phyloP scores from a whole-genome alignment of 164 flowering plant species.

The Vitis labrusca region DNA sequence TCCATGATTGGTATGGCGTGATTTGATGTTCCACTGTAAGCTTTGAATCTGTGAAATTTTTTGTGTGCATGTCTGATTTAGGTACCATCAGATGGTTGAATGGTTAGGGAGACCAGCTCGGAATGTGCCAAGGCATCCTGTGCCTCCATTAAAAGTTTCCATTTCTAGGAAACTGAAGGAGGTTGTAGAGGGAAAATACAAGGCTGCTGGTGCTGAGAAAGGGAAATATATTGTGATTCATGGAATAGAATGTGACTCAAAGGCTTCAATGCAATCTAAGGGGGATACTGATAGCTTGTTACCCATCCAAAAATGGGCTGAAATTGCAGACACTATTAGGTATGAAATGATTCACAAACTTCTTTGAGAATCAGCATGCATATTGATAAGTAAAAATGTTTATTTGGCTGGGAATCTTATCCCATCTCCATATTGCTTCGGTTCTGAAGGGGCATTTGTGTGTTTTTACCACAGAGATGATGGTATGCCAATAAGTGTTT shows the following conservation, averaged over 20 bases:
- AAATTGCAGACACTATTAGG: conserved; percentile 64
- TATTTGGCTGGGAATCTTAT: too few relatives aligned
- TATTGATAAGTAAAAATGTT: too few relatives aligned
- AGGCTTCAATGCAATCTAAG: conserved; percentile 84
- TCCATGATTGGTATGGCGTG: too few relatives aligned
- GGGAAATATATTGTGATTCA: conserved; percentile 79
- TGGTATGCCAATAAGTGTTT: too few relatives aligned
- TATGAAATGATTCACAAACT: conserved; percentile 11
- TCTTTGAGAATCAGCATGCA: too few relatives aligned
- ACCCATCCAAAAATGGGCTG: conserved; percentile 69
- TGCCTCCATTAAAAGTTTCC: conserved; percentile 73
- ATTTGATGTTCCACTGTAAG: too few relatives aligned
- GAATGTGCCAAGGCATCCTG: conserved; percentile 62
- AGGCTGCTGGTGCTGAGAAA: conserved; percentile 63
- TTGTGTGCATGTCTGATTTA: conserved; percentile 14
- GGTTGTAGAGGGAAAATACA: conserved; percentile 63
- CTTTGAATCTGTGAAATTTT: neutral
- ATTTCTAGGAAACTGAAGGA: conserved; percentile 77
- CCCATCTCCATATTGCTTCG: too few relatives aligned
- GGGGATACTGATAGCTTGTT: conserved; percentile 90
- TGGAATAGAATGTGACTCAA: conserved; percentile 76
- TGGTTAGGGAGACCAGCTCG: conserved; percentile 76
- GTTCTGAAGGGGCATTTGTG: too few relatives aligned
- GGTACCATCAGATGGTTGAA: conserved; percentile 84
- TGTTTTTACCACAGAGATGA: too few relatives aligned